Conservation (phyloP, 169 alveolate species). For the Plasmodium malariae region DNA sequence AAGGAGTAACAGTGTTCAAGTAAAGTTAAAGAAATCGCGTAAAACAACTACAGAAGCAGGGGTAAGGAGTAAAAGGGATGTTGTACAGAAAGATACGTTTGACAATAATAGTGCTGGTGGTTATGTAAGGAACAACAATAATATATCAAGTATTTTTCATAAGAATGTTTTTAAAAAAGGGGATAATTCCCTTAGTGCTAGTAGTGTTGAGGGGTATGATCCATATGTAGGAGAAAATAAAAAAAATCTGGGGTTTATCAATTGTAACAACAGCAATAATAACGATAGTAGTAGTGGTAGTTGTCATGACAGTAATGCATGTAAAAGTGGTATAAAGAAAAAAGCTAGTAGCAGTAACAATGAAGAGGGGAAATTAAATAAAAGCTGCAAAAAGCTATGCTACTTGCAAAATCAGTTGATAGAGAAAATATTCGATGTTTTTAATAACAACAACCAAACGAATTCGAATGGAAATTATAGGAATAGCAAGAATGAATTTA, state of each 20-base stretch:
- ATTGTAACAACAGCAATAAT: too few relatives aligned
- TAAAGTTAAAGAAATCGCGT: neutral
- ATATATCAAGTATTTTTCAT: too few relatives aligned
- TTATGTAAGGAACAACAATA: too few relatives aligned
- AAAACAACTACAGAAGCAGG: neutral
- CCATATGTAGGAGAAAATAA: neutral
- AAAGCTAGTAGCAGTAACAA: conserved; percentile 20
- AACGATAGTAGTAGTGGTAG: too few relatives aligned
- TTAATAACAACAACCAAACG: conserved; percentile 16
- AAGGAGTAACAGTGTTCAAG: neutral
- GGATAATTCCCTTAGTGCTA: too few relatives aligned
- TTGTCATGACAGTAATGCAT: neutral
- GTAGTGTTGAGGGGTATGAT: neutral
- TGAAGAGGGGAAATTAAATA: neutral
- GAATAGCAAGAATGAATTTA: neutral
- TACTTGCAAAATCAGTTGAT: conserved; percentile 33
- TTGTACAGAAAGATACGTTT: too few relatives aligned
- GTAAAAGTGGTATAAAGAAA: neutral
- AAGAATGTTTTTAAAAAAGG: too few relatives aligned
- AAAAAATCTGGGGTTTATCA: too few relatives aligned
- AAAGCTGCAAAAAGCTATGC: conserved; percentile 14
- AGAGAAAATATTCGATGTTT: conserved; percentile 32
- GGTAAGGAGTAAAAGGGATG: too few relatives aligned
- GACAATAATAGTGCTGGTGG: too few relatives aligned
- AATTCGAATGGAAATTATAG: neutral